These are phyloP conservation scores for Heterobasidion irregulare DNA, from an alignment of 1,284 basidiomycete species.

Conservation along the genomic window DNA sequence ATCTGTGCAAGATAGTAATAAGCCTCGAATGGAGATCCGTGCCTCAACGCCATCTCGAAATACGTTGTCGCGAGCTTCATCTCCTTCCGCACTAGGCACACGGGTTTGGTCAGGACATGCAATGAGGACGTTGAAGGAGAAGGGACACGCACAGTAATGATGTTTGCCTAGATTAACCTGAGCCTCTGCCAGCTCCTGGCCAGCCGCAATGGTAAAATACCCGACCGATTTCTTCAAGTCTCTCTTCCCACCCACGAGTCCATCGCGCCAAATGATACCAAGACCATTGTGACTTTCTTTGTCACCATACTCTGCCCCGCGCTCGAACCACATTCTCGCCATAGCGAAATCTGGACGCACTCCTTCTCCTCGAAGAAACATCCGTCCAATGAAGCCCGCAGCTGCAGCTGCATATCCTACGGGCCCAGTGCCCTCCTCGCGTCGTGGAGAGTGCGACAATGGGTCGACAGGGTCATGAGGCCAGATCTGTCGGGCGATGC, in stretches of 20 bases:
- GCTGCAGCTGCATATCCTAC: constrained; percentile 68
- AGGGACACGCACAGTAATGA: constrained; percentile 56
- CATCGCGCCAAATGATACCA: constrained; percentile 90
- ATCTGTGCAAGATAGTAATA: constrained; percentile 87
- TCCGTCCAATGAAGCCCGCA: constrained; percentile 83
- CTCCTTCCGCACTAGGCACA: constrained; percentile 51
- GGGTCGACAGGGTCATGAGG: constrained; percentile 59
- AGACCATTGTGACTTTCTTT: constrained; percentile 84
- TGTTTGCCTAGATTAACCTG: constrained; percentile 86
- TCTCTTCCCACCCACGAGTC: constrained; percentile 56
- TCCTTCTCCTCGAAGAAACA: constrained; percentile 94
- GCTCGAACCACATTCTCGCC: constrained; percentile 92
- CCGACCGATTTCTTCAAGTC: constrained; percentile 64
- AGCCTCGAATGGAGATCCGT: constrained; percentile 86
- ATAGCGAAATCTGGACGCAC: constrained; percentile 67
- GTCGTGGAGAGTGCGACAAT: constrained; percentile 28
- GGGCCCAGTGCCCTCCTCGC: constrained; percentile 49
- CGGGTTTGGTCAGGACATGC: background rate
- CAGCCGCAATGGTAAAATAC: constrained; percentile 77
- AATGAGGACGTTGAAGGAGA: background rate
- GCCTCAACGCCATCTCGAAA: constrained; percentile 77
- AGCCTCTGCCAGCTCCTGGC: constrained; percentile 82
- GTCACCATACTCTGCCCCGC: constrained; percentile 78
- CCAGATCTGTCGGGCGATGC: constrained; percentile 80
- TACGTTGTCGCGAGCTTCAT: constrained; percentile 53